phyloP scores from a whole-genome alignment of 306 rosid genomes.

The Sicyos baderoa region DNA sequence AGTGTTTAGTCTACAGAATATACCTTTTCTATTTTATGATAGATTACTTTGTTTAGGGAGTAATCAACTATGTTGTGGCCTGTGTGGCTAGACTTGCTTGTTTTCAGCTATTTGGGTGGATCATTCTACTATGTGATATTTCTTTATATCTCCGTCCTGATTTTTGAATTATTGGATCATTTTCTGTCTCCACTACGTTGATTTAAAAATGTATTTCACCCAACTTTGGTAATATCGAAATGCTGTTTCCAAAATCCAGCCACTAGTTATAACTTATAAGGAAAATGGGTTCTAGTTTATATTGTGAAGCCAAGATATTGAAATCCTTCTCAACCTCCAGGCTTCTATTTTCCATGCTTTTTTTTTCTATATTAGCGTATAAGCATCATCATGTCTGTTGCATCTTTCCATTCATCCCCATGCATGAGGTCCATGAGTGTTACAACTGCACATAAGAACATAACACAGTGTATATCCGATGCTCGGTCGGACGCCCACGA shows the following conservation, averaged over 20 bases:
- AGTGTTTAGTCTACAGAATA: too few species aligned
- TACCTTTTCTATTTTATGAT: too few species aligned
- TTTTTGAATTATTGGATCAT: slow-evolving; percentile 2
- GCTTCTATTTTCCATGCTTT: background rate
- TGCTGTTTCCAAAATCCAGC: slow-evolving; percentile 8
- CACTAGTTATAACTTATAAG: background rate
- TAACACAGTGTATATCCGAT: slow-evolving; percentile 32
- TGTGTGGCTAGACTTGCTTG: background rate
- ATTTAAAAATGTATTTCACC: background rate
- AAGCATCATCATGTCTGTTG: slow-evolving; percentile 5
- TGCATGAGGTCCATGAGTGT: slow-evolving; percentile 30
- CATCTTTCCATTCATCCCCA: slow-evolving; percentile 1
- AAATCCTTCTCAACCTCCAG: background rate
- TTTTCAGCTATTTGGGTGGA: slow-evolving; percentile 2
- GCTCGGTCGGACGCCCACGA: slow-evolving; percentile 34
- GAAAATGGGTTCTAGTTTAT: background rate
- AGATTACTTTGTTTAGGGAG: background rate
- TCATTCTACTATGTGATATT: background rate
- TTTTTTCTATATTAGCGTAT: background rate
- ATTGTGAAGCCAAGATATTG: slow-evolving; percentile 1
- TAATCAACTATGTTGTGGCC: background rate
- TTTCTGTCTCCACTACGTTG: background rate
- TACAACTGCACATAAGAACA: slow-evolving; percentile 27
- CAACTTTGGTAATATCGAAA: background rate
- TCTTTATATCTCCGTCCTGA: background rate